phyloP scores from a whole-genome alignment of 176 grass and related monocot genomes.

The Triticum urartu region DNA sequence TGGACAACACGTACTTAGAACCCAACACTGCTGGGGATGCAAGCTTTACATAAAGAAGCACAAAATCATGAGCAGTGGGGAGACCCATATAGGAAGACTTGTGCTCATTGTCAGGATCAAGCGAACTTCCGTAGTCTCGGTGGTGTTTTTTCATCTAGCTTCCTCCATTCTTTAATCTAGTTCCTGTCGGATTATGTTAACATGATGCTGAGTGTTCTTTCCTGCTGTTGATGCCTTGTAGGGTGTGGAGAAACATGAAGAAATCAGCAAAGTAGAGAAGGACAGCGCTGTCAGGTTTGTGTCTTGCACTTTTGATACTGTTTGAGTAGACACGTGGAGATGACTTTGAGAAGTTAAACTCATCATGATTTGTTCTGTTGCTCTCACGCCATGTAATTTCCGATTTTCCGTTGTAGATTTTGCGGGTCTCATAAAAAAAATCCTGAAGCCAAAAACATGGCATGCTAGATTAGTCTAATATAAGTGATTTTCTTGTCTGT shows the following conservation, averaged over 20 bases:
- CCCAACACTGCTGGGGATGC: too few relatives aligned
- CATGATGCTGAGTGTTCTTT: background rate
- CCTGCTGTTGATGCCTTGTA: slow-evolving; percentile 6
- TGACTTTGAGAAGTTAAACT: background rate
- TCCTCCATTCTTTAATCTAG: background rate
- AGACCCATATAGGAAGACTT: too few relatives aligned
- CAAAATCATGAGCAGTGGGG: too few relatives aligned
- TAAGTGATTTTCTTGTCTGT: background rate
- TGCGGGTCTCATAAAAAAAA: background rate
- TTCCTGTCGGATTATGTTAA: background rate
- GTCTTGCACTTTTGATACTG: background rate
- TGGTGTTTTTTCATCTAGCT: background rate
- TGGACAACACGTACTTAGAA: too few relatives aligned
- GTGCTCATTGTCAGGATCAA: too few relatives aligned
- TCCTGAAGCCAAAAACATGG: background rate
- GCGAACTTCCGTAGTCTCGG: too few relatives aligned
- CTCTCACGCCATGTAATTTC: background rate
- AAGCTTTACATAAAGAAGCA: too few relatives aligned
- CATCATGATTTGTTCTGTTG: background rate
- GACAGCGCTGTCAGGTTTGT: slow-evolving; percentile 45
- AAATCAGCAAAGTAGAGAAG: slow-evolving; percentile 49
- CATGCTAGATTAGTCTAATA: background rate
- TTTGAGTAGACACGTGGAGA: background rate
- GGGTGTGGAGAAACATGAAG: slow-evolving; percentile 53
- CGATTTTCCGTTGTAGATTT: background rate